Evolutionary conservation across 2,329 filamentous ascomycete genomes (phyloP).

Genomic region (Xylariaceae sp.): DNA sequence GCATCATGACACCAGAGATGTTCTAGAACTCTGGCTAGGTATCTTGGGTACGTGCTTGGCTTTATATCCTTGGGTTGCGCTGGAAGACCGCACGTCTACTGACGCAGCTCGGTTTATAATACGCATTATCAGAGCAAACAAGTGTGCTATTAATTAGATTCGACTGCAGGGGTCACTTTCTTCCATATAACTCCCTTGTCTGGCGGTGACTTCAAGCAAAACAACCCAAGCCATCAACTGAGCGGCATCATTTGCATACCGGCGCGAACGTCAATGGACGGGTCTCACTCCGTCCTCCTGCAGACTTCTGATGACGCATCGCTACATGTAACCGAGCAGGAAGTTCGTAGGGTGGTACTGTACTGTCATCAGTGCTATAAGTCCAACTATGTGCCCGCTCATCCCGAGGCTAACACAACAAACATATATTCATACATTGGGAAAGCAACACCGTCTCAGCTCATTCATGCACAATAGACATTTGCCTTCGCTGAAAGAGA

Average conservation of each 20-base stretch:
- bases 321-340: constrained; percentile 23
- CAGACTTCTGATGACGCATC: constrained; percentile 16
- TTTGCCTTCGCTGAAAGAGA: constrained; percentile 1
- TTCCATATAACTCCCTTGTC: background rate
- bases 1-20: constrained; percentile 13
- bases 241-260: constrained; percentile 10
- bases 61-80: background rate
- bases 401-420: background rate
- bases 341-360: background rate
- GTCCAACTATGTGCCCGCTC: background rate
- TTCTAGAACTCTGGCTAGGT: constrained; percentile 7
- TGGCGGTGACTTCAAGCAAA: background rate
- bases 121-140: too few species aligned
- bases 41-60: background rate
- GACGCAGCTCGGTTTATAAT: background rate
- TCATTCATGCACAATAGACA: background rate
- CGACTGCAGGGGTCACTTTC: background rate
- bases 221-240: constrained; percentile 6
- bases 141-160: background rate
- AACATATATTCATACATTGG: background rate
- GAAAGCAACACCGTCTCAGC: background rate
- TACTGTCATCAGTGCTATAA: constrained; percentile 7
- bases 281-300: constrained; percentile 17
- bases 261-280: constrained; percentile 11
- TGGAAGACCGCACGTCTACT: background rate